A percentile compares a stretch with the other conserved stretches of the same genome.
Evolutionary conservation across 805 yeast genomes (phyloP).

Genomic region (Priceomyces medius): DNA sequence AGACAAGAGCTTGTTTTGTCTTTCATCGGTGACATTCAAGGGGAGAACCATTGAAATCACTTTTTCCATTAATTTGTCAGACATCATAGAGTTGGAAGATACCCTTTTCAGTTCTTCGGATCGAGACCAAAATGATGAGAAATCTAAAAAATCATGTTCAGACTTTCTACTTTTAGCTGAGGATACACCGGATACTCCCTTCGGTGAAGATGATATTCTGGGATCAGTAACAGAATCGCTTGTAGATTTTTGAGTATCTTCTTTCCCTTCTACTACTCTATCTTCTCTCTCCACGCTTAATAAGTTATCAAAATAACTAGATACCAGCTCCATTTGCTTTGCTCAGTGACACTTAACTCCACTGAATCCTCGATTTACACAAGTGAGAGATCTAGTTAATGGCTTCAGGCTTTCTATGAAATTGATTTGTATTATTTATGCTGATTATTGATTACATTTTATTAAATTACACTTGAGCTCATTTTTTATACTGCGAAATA

Average conservation of each 20-base stretch:
- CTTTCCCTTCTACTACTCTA: neutral
- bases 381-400: neutral
- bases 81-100: slow-evolving; percentile 25
- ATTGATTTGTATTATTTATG: neutral
- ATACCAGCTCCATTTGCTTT: slow-evolving; percentile 34
- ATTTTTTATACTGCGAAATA: neutral
- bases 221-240: neutral
- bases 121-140: slow-evolving; percentile 27
- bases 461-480: neutral
- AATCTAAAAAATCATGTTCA: slow-evolving; percentile 11
- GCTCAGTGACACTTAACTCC: neutral
- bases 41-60: slow-evolving; percentile 73
- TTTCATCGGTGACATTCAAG: slow-evolving; percentile 44
- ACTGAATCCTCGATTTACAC: neutral
- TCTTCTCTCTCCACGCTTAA: slow-evolving; percentile 25
- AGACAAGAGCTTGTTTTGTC: slow-evolving; percentile 41
- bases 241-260: neutral
- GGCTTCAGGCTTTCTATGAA: neutral
- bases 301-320: slow-evolving; percentile 37
- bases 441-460: neutral
- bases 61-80: slow-evolving; percentile 73
- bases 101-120: slow-evolving; percentile 20
- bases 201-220: neutral
- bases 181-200: neutral
- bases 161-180: slow-evolving; percentile 7